A percentile compares a stretch with the other conserved stretches of the same genome.
These are phyloP conservation scores for Euphorbia lathyris DNA, from an alignment of 345 rosid genomes.

Conservation along the genomic window DNA sequence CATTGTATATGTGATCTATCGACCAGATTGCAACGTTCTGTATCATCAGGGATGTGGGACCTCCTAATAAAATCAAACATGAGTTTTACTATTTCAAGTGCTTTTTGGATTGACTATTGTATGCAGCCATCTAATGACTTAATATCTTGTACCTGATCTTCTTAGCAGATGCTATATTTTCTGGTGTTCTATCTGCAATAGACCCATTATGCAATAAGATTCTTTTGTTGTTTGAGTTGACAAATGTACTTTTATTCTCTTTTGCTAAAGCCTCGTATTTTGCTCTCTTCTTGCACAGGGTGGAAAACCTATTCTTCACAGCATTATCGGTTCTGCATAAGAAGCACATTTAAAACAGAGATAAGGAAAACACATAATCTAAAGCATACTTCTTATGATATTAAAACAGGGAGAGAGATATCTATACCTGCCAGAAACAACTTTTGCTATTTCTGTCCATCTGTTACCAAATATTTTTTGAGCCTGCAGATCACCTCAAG, in stretches of 20 bases:
- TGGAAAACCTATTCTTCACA: conserved; percentile 94
- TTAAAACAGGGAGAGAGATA: neutral
- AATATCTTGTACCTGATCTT: conserved; percentile 45
- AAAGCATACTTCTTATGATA: neutral
- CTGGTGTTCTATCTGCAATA: conserved; percentile 37
- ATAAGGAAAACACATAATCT: neutral
- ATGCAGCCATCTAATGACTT: neutral
- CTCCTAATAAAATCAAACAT: conserved; percentile 44
- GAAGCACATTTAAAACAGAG: conserved; percentile 6
- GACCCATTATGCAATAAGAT: conserved; percentile 42
- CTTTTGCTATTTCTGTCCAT: conserved; percentile 99
- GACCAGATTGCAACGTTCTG: conserved; percentile 40
- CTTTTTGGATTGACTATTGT: neutral
- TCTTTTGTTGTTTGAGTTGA: conserved; percentile 73
- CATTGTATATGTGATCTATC: conserved; percentile 50
- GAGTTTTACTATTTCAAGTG: neutral
- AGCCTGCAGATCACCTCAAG: conserved; percentile 53
- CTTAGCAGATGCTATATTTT: conserved; percentile 46
- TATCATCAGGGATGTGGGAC: conserved; percentile 50
- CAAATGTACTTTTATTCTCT: conserved; percentile 52
- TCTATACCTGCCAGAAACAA: conserved; percentile 94
- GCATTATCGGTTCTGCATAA: conserved; percentile 92
- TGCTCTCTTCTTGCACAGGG: conserved; percentile 96
- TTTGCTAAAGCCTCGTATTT: conserved; percentile 85
- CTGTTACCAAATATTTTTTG: conserved; percentile 91